Percentiles rank a stretch among this genome's conserved stretches.
phyloP scores from a whole-genome alignment of 768 basidiomycete species.

The Chalciporus sphaerocephalus region DNA sequence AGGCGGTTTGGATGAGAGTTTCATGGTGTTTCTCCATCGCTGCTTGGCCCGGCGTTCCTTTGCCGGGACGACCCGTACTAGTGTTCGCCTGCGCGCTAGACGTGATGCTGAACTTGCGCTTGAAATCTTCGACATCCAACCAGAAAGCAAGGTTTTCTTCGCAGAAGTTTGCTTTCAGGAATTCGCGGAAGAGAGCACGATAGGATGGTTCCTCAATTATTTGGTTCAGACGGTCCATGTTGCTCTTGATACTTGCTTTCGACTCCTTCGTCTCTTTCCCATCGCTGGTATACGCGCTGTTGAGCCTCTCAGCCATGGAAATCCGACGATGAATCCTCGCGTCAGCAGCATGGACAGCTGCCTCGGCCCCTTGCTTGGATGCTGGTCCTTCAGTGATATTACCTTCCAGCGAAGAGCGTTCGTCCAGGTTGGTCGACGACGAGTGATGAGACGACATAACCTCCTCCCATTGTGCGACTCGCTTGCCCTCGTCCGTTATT shows the following conservation, averaged over 20 bases:
- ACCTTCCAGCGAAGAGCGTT: slow-evolving; percentile 58
- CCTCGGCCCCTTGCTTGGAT: slow-evolving; percentile 24
- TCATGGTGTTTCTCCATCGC: slow-evolving; percentile 99
- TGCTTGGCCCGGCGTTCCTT: slow-evolving; percentile 64
- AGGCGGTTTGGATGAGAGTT: slow-evolving; percentile 88
- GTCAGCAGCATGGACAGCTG: slow-evolving; percentile 34
- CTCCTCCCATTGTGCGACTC: slow-evolving; percentile 80
- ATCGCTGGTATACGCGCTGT: slow-evolving; percentile 45
- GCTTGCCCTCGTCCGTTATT: slow-evolving; percentile 87
- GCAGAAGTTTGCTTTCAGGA: slow-evolving; percentile 90
- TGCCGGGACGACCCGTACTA: slow-evolving; percentile 37
- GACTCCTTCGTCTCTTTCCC: slow-evolving; percentile 41
- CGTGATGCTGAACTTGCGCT: slow-evolving; percentile 91
- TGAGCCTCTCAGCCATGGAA: slow-evolving; percentile 72
- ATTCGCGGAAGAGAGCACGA: slow-evolving; percentile 89
- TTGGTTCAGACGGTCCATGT: slow-evolving; percentile 84
- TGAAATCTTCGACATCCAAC: slow-evolving; percentile 96
- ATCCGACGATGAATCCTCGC: slow-evolving; percentile 76
- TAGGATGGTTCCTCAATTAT: slow-evolving; percentile 91
- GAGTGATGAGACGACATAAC: slow-evolving; percentile 53
- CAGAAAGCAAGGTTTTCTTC: slow-evolving; percentile 98
- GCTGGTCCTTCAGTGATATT: slow-evolving; percentile 19
- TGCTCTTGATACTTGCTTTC: slow-evolving; percentile 74
- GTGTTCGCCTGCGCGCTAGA: slow-evolving; percentile 76
- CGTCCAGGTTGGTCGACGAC: slow-evolving; percentile 59